Conservation (phyloP, 1,284 basidiomycete genomes). For the Quambalaria eucalypti region DNA sequence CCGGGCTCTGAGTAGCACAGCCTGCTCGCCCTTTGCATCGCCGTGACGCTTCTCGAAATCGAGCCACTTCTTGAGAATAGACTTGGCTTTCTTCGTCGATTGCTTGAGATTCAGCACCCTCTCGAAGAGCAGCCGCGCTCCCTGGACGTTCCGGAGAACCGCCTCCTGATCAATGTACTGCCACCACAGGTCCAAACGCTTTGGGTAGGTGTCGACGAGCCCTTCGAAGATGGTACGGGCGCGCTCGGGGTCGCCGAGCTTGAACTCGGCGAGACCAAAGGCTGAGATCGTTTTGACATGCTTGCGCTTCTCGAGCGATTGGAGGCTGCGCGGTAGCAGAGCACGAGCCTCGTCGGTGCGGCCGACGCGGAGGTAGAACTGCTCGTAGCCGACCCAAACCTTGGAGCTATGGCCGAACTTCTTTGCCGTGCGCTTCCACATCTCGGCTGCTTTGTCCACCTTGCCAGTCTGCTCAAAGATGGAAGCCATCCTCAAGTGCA, state of each 20-base stretch:
- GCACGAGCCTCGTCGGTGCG: slow-evolving; percentile 71
- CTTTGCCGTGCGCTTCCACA: slow-evolving; percentile 53
- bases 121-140: slow-evolving; percentile 57
- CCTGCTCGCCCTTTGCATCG: slow-evolving; percentile 69
- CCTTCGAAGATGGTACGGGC: slow-evolving; percentile 95
- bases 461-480: slow-evolving; percentile 80
- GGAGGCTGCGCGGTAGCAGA: slow-evolving; percentile 77
- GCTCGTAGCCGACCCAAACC: slow-evolving; percentile 80
- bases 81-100: slow-evolving; percentile 91
- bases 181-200: slow-evolving; percentile 89
- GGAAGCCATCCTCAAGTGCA: slow-evolving; percentile 72
- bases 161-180: slow-evolving; percentile 95
- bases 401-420: slow-evolving; percentile 87
- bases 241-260: slow-evolving; percentile 81
- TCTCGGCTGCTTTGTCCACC: slow-evolving; percentile 30
- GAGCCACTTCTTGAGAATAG: slow-evolving; percentile 78
- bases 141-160: slow-evolving; percentile 61
- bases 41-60: slow-evolving; percentile 77
- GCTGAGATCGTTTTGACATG: slow-evolving; percentile 90
- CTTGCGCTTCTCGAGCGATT: slow-evolving; percentile 86
- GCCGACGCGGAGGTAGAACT: slow-evolving; percentile 62
- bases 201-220: slow-evolving; percentile 84
- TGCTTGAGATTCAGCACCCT: slow-evolving; percentile 71
- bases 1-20: slow-evolving; percentile 76
- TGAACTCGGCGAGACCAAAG: slow-evolving; percentile 92